Evolutionary conservation across 163 green algal genomes (phyloP).

Genomic region (Coccomyxa subellipsoidea): DNA sequence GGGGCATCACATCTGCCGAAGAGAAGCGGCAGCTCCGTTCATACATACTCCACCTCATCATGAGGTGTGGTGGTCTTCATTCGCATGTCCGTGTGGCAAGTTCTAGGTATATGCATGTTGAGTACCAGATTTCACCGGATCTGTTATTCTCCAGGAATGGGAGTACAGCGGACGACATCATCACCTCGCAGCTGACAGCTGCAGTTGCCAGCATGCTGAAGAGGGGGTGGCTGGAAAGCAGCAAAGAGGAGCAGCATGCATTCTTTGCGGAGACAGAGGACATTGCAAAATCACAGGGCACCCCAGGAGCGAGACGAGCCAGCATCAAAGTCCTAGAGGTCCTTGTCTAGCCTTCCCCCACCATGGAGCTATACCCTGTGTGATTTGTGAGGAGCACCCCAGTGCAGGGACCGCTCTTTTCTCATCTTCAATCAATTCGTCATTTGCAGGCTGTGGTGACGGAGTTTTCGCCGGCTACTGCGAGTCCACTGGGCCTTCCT

Average conservation of each 20-base stretch:
- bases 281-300: not conserved
- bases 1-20: constrained; percentile 14
- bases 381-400: no score
- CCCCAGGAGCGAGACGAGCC: constrained; percentile 2
- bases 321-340: constrained; percentile 32
- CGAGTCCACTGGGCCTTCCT: constrained; percentile 54
- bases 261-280: constrained; percentile 27
- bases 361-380: no score
- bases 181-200: constrained; percentile 36
- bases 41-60: constrained; percentile 42
- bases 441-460: constrained; percentile 48
- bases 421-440: not conserved
- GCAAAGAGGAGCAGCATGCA: not conserved
- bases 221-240: constrained; percentile 50
- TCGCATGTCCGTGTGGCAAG: no score
- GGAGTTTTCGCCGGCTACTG: constrained; percentile 61
- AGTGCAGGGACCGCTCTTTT: no score
- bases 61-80: no score
- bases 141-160: not conserved
- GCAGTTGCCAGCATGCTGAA: constrained; percentile 57
- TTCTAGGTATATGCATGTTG: no score
- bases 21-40: constrained; percentile 18
- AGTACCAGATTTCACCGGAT: not conserved
- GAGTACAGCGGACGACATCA: constrained; percentile 7
- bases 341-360: not conserved